Base-by-base conservation (phyloP, 352 stramenopile genomes). In the Nothophytophthora sp. region DNA sequence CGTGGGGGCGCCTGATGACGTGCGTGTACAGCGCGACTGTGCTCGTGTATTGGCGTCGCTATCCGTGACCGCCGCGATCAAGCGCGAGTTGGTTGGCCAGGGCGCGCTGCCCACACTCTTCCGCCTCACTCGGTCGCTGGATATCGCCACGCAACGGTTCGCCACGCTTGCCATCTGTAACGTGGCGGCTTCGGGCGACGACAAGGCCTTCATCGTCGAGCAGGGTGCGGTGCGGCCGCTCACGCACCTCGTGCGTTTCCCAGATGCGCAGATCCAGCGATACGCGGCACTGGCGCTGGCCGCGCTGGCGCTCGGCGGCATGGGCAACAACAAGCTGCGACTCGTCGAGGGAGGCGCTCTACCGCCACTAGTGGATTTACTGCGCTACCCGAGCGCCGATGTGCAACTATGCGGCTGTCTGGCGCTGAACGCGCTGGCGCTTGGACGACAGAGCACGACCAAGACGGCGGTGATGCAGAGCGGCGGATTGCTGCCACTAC, bases 81-180 rank as follows among this genome's bases (percentile, higher is more conserved):
- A 96, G 34, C 67, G 76, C 10, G 81, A 93, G 29, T 78, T 98
- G 39, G 72, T 98, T n/a, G 70, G 84, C 43, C 81, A 96, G 40
- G 67, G 80, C 12, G 81, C 74, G 4, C 66, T 98, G 12, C 83
- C 86, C 41, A 87, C 90, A n/a, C 76, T 98, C 4, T 98, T 97
- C 50, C 85, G 93, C 24, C 81, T 99, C 33, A 95, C 95, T 8
- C 89, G 96, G 29, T 98, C 88, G 28, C 68, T 98, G 1, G 95
- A 99, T 56, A 81, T 86, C 7, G 81, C 78, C 20, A 98, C 86
- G 25, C 95, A 99, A 73, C 87, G 95, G 6, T 99, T 98, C 70
- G 88, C 94, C 18, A 97, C 94, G 2, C 77, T 99, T 5, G 88
- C 93, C 30, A 80, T 99, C 22, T 98, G 93, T 66, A 99, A 99